Evolutionary conservation across 2,329 filamentous ascomycete genomes (phyloP).

Genomic region (Cladophialophora chaetospira): DNA sequence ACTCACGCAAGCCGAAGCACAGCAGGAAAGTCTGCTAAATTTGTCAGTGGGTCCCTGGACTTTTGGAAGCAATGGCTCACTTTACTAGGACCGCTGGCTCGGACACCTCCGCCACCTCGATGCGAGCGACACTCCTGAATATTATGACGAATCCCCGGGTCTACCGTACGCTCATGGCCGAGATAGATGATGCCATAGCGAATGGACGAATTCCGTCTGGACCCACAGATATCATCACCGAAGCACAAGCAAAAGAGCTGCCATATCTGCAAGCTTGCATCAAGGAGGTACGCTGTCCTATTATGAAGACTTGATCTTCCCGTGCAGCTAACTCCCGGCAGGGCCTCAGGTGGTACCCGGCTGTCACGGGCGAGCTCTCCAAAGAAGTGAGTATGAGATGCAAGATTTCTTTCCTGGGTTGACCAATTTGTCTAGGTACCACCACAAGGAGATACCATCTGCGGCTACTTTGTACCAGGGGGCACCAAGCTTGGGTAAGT

Average conservation of each 20-base stretch:
- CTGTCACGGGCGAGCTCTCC: conserved; percentile 43
- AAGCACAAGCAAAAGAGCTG: conserved; percentile 42
- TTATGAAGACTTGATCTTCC: too few relatives aligned
- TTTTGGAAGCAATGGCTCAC: not conserved
- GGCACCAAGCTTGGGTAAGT: conserved; percentile 40
- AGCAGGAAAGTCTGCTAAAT: conserved; percentile 23
- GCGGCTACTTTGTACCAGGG: conserved; percentile 47
- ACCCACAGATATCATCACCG: conserved; percentile 12
- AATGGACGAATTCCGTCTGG: conserved; percentile 8
- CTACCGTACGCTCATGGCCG: conserved; percentile 19
- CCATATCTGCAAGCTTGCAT: conserved; percentile 55
- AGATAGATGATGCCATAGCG: conserved; percentile 18
- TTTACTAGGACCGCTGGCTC: conserved; percentile 23
- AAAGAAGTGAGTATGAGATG: conserved; percentile 33
- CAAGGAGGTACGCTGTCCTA: conserved; percentile 40
- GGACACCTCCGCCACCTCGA: conserved; percentile 25
- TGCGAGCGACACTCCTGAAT: conserved; percentile 23
- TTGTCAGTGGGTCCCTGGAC: conserved; percentile 5
- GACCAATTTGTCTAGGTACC: conserved; percentile 41
- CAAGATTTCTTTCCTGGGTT: too few relatives aligned
- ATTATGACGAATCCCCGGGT: conserved; percentile 23
- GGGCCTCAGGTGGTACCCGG: conserved; percentile 50
- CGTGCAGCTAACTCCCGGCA: too few relatives aligned
- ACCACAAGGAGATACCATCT: conserved; percentile 42
- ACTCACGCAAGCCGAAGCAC: conserved; percentile 20